phyloP scores from a whole-genome alignment of 495 filamentous ascomycete genomes.

The Lophiostoma macrostomum region DNA sequence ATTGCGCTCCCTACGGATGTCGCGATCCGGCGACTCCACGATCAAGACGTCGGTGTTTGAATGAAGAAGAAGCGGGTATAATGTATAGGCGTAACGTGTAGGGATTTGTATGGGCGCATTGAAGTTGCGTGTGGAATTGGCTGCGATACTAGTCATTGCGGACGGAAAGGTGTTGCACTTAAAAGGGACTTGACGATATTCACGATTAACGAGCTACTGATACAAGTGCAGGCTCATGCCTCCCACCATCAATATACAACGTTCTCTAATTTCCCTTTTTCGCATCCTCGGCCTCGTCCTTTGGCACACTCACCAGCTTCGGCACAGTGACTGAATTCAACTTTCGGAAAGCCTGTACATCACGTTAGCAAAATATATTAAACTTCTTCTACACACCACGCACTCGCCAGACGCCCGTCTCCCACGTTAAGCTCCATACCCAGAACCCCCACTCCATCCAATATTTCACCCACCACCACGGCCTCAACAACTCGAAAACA shows the following conservation, averaged over 20 bases:
- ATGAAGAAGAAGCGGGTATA: too few species aligned
- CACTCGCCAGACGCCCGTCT: constrained; percentile 39
- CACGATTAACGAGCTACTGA: background rate
- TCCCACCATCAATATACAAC: background rate
- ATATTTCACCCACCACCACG: constrained; percentile 44
- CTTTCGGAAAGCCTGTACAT: constrained; percentile 51
- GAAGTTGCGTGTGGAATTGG: background rate
- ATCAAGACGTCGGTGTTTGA: too few species aligned
- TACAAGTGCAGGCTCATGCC: background rate
- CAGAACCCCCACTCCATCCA: constrained; percentile 42
- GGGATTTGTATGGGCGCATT: too few species aligned
- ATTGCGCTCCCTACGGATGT: too few species aligned
- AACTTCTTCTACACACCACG: constrained; percentile 2
- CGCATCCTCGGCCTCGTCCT: constrained; percentile 54
- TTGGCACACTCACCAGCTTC: constrained; percentile 55
- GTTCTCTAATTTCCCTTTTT: constrained; percentile 18
- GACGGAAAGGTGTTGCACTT: too few species aligned
- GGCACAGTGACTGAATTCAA: constrained; percentile 56
- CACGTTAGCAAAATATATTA: background rate
- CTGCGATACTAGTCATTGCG: background rate
- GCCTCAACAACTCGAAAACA: constrained; percentile 37
- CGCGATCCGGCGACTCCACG: too few species aligned
- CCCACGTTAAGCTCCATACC: constrained; percentile 41
- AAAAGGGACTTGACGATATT: background rate
- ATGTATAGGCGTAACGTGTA: too few species aligned